Evolutionary conservation across 306 rosid species (phyloP), one percentile per base, ranked within the genome.

Genomic region (Benincasa hispida): DNA sequence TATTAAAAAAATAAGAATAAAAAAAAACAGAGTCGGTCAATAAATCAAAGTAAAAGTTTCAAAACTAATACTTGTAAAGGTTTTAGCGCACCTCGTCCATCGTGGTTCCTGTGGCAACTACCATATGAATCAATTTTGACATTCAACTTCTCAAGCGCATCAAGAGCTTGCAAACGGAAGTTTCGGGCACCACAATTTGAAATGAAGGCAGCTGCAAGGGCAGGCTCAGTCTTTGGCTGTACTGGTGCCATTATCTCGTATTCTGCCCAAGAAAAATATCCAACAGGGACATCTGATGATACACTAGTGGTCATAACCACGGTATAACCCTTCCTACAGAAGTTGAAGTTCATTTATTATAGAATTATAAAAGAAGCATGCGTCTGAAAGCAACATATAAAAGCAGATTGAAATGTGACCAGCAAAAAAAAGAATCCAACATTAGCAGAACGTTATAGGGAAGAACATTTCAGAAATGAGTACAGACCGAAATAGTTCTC

Each of bases 181-280:
- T 90, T 94, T 73, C 87, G 92, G 69, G 96, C 93, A 83, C 93
- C 99, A 59, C 99, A 94, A 78, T 92, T 94, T 77, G 99, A 94
- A 88, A 94, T 94, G 86, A 94, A 94, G 27, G 97, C 97, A 80
- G 95, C 99, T 78, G 97, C 99, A 79, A 89, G 87, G 83, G 97
- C 87, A 32, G 76, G 81, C 82, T 94, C 99, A 21, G 89, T 94
- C 87, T 94, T 94, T 57, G 95, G 93, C 84, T 72, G 83, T 27
- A 92, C 51, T 6, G 95, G 97, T 57, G 93, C 96, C 99, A 94
- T 94, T 78, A 94, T 86, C 60, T 94, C 91, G 78, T 94, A 94
- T 88, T 94, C 99, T 22, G 99, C 95, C 99, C 99, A 94, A 30
- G 99, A 94, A 83, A 94, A 94, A 81, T 94, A 94, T 84, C 99